These are phyloP conservation scores for Alloteropsis semialata DNA, from an alignment of 176 grass and related monocot species.

Conservation along the genomic window DNA sequence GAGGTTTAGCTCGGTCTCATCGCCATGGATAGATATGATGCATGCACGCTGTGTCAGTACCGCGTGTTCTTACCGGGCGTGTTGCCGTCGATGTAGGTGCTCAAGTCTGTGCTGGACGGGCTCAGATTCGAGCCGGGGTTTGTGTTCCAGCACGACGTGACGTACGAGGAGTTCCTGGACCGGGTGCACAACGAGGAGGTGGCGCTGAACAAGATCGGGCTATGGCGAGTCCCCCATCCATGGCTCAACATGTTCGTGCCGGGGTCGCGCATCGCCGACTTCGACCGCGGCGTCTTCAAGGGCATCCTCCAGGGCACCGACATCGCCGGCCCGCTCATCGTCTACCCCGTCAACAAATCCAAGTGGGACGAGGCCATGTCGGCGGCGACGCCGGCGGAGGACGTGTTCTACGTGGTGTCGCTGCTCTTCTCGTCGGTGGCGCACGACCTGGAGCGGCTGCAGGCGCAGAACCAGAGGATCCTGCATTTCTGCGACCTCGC, in stretches of 20 bases:
- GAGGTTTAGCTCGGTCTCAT: no score
- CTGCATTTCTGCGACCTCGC: constrained; percentile 49
- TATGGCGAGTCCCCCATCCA: constrained; percentile 74
- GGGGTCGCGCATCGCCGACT: constrained; percentile 60
- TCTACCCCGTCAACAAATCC: constrained; percentile 74
- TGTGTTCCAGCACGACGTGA: constrained; percentile 49
- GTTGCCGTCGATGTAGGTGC: constrained; percentile 15
- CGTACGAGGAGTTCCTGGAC: constrained; percentile 60
- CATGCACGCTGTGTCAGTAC: no score
- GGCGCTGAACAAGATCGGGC: constrained; percentile 35
- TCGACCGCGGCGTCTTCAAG: constrained; percentile 61
- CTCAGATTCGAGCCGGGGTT: constrained; percentile 46
- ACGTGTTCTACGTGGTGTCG: constrained; percentile 75
- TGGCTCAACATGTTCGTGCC: constrained; percentile 75
- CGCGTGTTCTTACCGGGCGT: no score
- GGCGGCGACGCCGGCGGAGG: constrained; percentile 62
- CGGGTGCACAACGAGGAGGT: constrained; percentile 51
- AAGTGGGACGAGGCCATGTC: constrained; percentile 78
- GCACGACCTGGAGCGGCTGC: constrained; percentile 35
- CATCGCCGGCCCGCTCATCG: constrained; percentile 46
- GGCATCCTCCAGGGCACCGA: constrained; percentile 53
- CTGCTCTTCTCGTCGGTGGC: constrained; percentile 48
- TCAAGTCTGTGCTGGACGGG: constrained; percentile 27
- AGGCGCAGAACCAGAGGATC: constrained; percentile 59
- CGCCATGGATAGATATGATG: no score